A percentile compares a stretch with the other conserved stretches of the same genome.
Conservation (phyloP, 106 monocot genomes). For the Iris macrosiphon region DNA sequence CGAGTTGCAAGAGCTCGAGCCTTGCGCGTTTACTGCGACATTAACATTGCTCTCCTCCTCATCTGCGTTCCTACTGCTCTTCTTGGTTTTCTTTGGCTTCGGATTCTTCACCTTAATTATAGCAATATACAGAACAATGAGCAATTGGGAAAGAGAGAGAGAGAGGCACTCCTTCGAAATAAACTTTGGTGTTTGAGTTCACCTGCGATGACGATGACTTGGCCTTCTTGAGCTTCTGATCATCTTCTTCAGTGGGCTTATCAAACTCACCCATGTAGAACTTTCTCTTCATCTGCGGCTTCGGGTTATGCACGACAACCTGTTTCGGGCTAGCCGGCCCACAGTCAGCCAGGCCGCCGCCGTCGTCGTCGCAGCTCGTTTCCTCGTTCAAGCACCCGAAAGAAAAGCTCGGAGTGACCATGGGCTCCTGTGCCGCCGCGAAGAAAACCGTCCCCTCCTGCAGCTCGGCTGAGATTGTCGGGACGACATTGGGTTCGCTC, state of each 20-base stretch:
- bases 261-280: neutral
- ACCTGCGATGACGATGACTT: neutral
- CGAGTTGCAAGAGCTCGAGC: constrained; percentile 31
- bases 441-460: too few relatives aligned
- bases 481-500: too few relatives aligned
- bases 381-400: too few relatives aligned
- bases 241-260: neutral
- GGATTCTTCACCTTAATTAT: constrained; percentile 16
- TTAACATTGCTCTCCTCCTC: constrained; percentile 13
- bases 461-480: too few relatives aligned
- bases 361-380: too few relatives aligned
- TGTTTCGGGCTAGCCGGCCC: too few relatives aligned
- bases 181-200: neutral
- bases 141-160: too few relatives aligned
- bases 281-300: constrained; percentile 3
- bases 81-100: constrained; percentile 22
- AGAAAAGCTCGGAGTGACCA: too few relatives aligned
- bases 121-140: too few relatives aligned
- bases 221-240: constrained; percentile 5
- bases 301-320: too few relatives aligned
- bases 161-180: constrained; percentile 19
- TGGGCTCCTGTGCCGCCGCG: too few relatives aligned
- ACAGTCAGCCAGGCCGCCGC: too few relatives aligned
- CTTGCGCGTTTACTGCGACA: neutral
- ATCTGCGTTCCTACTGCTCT: neutral